Conservation (phyloP, 768 basidiomycete genomes). For the Rhodotorula paludigena region DNA sequence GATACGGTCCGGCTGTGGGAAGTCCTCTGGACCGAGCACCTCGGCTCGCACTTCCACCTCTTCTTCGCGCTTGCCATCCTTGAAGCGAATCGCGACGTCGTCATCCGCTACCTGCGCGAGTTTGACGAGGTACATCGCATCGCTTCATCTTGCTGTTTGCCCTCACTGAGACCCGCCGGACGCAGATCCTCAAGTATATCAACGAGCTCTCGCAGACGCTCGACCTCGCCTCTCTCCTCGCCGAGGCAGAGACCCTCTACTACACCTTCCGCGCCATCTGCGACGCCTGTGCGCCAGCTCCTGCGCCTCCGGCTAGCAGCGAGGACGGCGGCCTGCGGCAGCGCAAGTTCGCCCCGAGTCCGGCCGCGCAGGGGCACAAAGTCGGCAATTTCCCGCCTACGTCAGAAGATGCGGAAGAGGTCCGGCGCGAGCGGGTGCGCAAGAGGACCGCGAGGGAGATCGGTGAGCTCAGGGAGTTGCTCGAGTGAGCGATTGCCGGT, state of each 20-base stretch:
- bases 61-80: slow-evolving; percentile 91
- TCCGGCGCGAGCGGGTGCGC: slow-evolving; percentile 6
- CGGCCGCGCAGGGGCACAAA: not conserved
- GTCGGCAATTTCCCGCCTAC: slow-evolving; percentile 28
- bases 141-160: not conserved
- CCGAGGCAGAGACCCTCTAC: slow-evolving; percentile 95
- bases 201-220: slow-evolving; percentile 80
- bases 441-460: slow-evolving; percentile 9
- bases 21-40: slow-evolving; percentile 63
- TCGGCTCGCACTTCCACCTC: slow-evolving; percentile 52
- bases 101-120: slow-evolving; percentile 83
- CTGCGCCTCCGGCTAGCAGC: not conserved
- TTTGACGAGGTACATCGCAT: slow-evolving; percentile 57
- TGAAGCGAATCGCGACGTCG: slow-evolving; percentile 91
- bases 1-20: slow-evolving; percentile 91
- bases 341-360: not conserved
- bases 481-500: slow-evolving; percentile 12
- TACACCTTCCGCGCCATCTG: slow-evolving; percentile 83
- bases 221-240: slow-evolving; percentile 88
- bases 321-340: slow-evolving; percentile 8
- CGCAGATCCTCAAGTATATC: slow-evolving; percentile 60
- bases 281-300: slow-evolving; percentile 47
- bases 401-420: slow-evolving; percentile 22
- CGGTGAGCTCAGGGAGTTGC: slow-evolving; percentile 8
- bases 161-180: slow-evolving; percentile 18